Conservation (phyloP, 495 filamentous ascomycete genomes). For the Usnea hakonensis region DNA sequence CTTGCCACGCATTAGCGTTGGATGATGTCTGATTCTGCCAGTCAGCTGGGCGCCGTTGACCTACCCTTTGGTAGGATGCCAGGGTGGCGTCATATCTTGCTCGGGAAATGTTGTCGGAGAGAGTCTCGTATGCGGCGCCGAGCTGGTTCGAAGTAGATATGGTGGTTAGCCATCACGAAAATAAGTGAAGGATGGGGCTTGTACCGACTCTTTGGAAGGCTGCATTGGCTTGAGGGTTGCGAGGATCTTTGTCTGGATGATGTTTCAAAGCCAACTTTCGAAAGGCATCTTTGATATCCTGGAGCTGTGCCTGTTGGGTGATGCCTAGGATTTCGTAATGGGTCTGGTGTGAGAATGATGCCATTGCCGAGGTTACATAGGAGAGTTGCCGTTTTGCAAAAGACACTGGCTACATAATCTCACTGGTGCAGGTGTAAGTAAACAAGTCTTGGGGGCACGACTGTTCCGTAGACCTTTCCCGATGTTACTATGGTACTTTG, state of each 20-base stretch:
- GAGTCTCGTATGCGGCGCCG: neutral
- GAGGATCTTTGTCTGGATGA: constrained; percentile 11
- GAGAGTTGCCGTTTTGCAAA: neutral
- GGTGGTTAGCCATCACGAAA: neutral
- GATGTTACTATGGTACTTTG: neutral
- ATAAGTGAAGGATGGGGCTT: neutral
- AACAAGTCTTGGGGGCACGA: neutral
- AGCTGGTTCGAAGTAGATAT: neutral
- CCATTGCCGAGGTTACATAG: neutral
- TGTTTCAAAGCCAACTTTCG: neutral
- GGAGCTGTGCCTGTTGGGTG: neutral
- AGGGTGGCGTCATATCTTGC: constrained; percentile 1
- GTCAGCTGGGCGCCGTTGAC: neutral
- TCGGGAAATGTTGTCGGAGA: neutral
- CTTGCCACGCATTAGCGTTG: neutral
- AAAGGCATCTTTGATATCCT: neutral
- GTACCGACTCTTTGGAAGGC: constrained; percentile 1
- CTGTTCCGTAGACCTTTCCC: neutral
- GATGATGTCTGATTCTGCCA: neutral
- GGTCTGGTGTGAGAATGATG: neutral
- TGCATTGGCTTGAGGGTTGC: neutral
- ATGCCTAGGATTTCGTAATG: neutral
- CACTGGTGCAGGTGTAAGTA: neutral
- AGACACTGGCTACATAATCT: neutral
- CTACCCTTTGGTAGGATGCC: neutral